phyloP scores from a whole-genome alignment of 805 yeast species.

The Yarrowia sp. region DNA sequence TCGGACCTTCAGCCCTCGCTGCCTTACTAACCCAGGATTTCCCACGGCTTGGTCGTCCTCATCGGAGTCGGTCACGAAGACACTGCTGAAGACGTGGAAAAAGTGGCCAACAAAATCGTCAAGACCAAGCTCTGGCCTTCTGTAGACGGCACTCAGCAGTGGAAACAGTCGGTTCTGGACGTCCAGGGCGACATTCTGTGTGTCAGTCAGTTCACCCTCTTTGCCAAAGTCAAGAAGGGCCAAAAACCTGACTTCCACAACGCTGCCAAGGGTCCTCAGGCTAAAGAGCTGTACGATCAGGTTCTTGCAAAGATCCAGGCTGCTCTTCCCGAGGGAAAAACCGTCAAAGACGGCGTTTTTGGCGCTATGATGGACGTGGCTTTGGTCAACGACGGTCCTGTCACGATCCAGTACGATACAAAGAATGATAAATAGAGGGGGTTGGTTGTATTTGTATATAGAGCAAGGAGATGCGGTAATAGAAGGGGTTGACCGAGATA shows the following conservation, averaged over 20 bases:
- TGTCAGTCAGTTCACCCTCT: conserved; percentile 88
- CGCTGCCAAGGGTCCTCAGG: conserved; percentile 81
- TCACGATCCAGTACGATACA: conserved; percentile 83
- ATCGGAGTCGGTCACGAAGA: conserved; percentile 87
- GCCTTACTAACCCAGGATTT: conserved; percentile 54
- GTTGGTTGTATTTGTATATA: background rate
- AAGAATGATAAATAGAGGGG: conserved; percentile 43
- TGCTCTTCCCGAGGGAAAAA: conserved; percentile 53
- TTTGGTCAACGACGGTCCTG: conserved; percentile 91
- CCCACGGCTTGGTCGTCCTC: conserved; percentile 75
- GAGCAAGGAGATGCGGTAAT: too few relatives aligned
- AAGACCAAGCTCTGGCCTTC: conserved; percentile 78
- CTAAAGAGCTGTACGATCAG: conserved; percentile 57
- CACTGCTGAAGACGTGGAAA: conserved; percentile 72
- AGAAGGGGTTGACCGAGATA: too few relatives aligned
- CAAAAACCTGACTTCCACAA: conserved; percentile 93
- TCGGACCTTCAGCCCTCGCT: background rate
- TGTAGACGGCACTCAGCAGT: conserved; percentile 68
- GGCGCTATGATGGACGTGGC: conserved; percentile 98
- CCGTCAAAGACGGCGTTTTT: conserved; percentile 85
- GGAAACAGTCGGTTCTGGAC: conserved; percentile 77
- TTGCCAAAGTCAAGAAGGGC: conserved; percentile 86
- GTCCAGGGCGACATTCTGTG: conserved; percentile 75
- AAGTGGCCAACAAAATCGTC: conserved; percentile 69
- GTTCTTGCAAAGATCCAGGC: conserved; percentile 51